Evolutionary conservation across 345 rosid genomes (phyloP).

Genomic region (Euphorbia tirucalli): DNA sequence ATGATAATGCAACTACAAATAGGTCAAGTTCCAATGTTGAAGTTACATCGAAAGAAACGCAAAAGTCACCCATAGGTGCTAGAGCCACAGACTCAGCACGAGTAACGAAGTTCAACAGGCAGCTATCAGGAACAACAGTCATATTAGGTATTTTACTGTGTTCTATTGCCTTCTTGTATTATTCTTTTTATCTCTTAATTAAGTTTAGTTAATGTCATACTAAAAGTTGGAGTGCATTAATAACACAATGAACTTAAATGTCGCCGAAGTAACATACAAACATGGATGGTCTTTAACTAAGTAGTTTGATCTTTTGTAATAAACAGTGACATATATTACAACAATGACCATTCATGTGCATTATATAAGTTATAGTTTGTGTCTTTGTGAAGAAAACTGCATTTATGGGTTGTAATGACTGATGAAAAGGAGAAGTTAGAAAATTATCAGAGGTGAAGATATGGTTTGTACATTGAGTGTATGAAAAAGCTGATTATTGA

Average conservation of each 20-base stretch:
- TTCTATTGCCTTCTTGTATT: neutral
- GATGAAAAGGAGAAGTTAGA: neutral
- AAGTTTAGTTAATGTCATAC: neutral
- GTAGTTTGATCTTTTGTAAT: neutral
- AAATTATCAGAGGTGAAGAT: neutral
- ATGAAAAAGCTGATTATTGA: neutral
- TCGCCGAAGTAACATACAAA: neutral
- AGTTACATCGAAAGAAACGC: constrained; percentile 44
- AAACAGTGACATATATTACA: neutral
- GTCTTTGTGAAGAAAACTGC: neutral
- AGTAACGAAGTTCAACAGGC: constrained; percentile 77
- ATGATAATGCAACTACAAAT: constrained; percentile 35
- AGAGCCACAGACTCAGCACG: constrained; percentile 90
- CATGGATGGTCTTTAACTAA: neutral
- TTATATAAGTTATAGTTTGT: neutral
- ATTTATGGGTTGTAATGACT: neutral
- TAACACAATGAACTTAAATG: neutral
- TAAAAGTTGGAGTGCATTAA: neutral
- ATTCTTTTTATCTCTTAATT: neutral
- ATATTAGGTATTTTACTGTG: constrained; percentile 55
- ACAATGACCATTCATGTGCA: neutral
- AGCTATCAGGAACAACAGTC: constrained; percentile 69
- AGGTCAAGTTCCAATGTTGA: constrained; percentile 51
- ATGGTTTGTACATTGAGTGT: neutral
- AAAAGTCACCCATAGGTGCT: constrained; percentile 55